phyloP scores from a whole-genome alignment of 352 stramenopile species.

The Globisporangium polare region DNA sequence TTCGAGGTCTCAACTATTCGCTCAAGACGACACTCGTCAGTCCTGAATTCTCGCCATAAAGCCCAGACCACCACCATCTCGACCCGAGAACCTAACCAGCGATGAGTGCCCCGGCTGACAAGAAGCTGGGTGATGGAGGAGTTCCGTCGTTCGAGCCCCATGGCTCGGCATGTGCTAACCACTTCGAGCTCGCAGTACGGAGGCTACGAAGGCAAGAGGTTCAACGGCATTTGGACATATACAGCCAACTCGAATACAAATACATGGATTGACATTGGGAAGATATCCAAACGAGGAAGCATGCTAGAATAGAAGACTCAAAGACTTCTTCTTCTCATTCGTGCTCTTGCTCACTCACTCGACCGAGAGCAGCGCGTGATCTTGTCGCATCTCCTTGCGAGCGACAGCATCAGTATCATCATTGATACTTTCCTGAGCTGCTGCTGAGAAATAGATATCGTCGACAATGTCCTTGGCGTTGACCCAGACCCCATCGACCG shows the following conservation, averaged over 20 bases:
- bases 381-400: conserved; percentile 2
- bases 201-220: no score
- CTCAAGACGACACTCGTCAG: not conserved
- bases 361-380: conserved; percentile 12
- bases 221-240: no score
- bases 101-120: no score
- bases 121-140: no score
- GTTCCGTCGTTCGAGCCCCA: no score
- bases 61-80: no score
- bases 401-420: not conserved
- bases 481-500: conserved; percentile 43
- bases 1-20: no score
- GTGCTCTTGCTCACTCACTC: conserved; percentile 2
- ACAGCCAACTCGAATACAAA: no score
- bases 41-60: not conserved
- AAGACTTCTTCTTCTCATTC: not conserved
- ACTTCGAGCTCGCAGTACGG: no score
- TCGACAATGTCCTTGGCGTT: conserved; percentile 35
- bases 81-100: no score
- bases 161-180: no score
- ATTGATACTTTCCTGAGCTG: not conserved
- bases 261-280: not conserved
- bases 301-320: not conserved
- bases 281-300: not conserved
- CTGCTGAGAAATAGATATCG: conserved; percentile 29